Conservation (phyloP, 352 stramenopile species). For the Peronospora destructor region DNA sequence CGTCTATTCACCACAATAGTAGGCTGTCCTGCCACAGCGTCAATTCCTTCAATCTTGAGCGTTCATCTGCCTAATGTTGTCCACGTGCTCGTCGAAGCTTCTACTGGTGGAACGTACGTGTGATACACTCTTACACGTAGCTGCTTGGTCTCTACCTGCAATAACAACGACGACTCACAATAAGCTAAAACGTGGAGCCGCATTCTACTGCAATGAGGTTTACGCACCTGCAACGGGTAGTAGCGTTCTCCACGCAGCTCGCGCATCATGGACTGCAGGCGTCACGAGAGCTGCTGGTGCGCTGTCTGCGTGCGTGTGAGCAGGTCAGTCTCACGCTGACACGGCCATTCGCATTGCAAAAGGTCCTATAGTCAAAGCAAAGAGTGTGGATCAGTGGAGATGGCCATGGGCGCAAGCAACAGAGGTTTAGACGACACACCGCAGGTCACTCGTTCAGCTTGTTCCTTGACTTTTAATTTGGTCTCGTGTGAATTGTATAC, state of each 20-base stretch:
- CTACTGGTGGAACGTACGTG: constrained; percentile 45
- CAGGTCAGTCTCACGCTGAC: constrained; percentile 46
- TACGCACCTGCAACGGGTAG: constrained; percentile 41
- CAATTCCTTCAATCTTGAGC: constrained; percentile 52
- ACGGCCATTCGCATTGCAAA: constrained; percentile 47
- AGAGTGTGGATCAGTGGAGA: constrained; percentile 2
- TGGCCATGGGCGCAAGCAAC: background rate
- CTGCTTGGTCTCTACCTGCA: constrained; percentile 46
- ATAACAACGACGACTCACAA: background rate
- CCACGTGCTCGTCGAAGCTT: constrained; percentile 25
- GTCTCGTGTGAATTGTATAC: no score
- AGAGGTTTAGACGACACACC: constrained; percentile 8
- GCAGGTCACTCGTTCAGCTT: constrained; percentile 19
- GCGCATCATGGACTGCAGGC: constrained; percentile 40
- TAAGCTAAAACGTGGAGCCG: no score
- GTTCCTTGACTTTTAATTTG: constrained; percentile 6
- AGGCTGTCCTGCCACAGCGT: constrained; percentile 25
- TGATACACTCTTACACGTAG: constrained; percentile 56
- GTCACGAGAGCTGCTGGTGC: constrained; percentile 38
- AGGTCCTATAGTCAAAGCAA: constrained; percentile 26
- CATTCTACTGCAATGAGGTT: background rate
- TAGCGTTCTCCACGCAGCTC: constrained; percentile 56
- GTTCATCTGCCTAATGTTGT: constrained; percentile 46
- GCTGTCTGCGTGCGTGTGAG: constrained; percentile 40
- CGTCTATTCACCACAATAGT: no score